Conservation (phyloP, 176 grass and related monocot genomes). For the Bonia amplexicaulis region DNA sequence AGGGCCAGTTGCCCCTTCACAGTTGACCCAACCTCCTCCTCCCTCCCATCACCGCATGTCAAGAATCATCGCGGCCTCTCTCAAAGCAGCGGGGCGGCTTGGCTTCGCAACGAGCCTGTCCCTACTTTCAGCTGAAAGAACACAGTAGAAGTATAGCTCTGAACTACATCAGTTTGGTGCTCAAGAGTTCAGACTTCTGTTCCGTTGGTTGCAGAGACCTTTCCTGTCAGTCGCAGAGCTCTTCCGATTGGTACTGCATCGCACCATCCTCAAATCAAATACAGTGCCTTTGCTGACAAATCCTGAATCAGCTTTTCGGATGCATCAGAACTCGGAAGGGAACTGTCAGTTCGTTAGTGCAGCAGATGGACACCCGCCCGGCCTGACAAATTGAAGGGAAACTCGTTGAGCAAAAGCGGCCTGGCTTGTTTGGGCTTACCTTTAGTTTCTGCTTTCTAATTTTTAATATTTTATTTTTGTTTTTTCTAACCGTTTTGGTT, state of each 20-base stretch:
- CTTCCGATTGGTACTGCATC: neutral
- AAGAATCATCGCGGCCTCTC: neutral
- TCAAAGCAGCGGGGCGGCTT: neutral
- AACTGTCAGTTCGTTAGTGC: neutral
- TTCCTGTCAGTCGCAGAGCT: neutral
- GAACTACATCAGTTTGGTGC: neutral
- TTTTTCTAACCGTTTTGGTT: no score
- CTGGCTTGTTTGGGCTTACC: no score
- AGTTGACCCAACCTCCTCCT: no score
- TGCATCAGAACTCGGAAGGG: neutral
- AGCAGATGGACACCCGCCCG: neutral
- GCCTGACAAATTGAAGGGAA: neutral
- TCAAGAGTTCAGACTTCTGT: neutral
- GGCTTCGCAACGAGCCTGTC: neutral
- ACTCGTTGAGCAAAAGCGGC: neutral
- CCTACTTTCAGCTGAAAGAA: neutral
- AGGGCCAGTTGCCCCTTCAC: constrained; percentile 30
- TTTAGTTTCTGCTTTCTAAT: no score
- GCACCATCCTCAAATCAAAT: neutral
- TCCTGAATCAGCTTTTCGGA: neutral
- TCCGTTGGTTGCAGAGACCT: neutral
- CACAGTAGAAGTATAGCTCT: no score
- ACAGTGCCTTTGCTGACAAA: neutral
- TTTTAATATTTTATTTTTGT: no score
- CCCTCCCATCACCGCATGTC: neutral